Conservation (phyloP, 768 basidiomycete genomes). For the Mrakia frigida region DNA sequence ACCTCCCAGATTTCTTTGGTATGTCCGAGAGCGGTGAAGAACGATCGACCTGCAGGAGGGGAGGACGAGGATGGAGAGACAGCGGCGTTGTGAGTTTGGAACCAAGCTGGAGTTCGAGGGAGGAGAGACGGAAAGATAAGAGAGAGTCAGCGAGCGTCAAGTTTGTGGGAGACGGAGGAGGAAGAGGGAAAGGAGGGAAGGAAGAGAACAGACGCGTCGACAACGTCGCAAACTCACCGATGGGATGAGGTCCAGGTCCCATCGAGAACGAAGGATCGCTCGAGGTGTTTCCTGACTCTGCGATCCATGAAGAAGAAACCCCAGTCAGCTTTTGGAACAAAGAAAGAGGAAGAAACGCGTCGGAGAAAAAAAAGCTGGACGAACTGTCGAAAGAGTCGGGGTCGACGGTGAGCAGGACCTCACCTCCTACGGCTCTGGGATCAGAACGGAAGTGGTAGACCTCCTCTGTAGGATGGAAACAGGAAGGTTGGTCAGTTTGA, state of each 20-base stretch:
- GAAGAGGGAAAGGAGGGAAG: not conserved
- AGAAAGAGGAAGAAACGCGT: not conserved
- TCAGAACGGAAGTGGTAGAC: constrained; percentile 67
- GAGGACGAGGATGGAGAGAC: constrained; percentile 43
- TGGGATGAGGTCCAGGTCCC: not conserved
- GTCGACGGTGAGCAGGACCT: constrained; percentile 60
- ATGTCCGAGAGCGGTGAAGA: constrained; percentile 79
- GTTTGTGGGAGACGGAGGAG: not conserved
- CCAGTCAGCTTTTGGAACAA: too few species aligned
- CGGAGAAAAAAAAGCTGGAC: constrained; percentile 16
- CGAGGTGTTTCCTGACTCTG: not conserved
- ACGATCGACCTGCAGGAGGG: constrained; percentile 61
- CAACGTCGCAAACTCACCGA: not conserved
- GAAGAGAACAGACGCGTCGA: not conserved
- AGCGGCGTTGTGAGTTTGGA: constrained; percentile 68
- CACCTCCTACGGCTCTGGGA: constrained; percentile 60
- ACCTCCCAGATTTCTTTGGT: constrained; percentile 72
- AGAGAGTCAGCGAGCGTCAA: too few species aligned
- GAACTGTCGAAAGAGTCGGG: constrained; percentile 60
- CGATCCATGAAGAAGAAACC: too few species aligned
- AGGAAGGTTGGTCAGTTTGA: not conserved
- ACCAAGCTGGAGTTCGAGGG: constrained; percentile 66
- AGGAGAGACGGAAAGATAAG: not conserved
- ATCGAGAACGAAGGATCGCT: not conserved
- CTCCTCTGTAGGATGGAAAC: constrained; percentile 39